These are phyloP conservation scores for Thelonectria olida DNA, from an alignment of 2,329 filamentous ascomycete species.

Conservation along the genomic window DNA sequence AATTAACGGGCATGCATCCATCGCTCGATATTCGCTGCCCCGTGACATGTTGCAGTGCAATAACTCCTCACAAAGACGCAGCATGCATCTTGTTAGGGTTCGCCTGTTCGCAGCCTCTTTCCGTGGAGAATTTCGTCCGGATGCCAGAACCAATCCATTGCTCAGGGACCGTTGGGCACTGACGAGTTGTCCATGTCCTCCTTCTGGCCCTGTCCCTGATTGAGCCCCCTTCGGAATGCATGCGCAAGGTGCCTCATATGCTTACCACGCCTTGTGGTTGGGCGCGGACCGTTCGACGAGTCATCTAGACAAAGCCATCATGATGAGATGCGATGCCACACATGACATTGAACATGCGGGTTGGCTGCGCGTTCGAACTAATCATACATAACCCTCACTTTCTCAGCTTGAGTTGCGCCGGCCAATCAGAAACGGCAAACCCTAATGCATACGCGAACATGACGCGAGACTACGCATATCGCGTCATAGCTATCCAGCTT, in stretches of 20 bases:
- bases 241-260: constrained; percentile 9
- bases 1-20: constrained; percentile 33
- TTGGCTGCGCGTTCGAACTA: constrained; percentile 30
- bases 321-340: constrained; percentile 32
- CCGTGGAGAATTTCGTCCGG: constrained; percentile 25
- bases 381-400: constrained; percentile 18
- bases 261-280: constrained; percentile 28
- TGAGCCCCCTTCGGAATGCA: constrained; percentile 2
- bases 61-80: constrained; percentile 5
- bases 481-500: constrained; percentile 18
- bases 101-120: constrained; percentile 24
- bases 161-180: constrained; percentile 12
- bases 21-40: constrained; percentile 28
- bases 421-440: constrained; percentile 32
- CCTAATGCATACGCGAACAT: constrained; percentile 20
- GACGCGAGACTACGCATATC: constrained; percentile 31
- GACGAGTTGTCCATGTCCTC: background rate
- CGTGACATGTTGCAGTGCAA: constrained; percentile 21
- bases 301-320: constrained; percentile 25
- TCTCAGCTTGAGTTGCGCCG: constrained; percentile 20
- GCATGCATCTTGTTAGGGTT: constrained; percentile 20
- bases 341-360: no score
- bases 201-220: constrained; percentile 13
- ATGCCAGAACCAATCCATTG: constrained; percentile 25
- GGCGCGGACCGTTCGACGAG: constrained; percentile 26